These are phyloP conservation scores for Lasiodiplodia sp. DNA, from an alignment of 2,329 filamentous ascomycete genomes.

Conservation along the genomic window DNA sequence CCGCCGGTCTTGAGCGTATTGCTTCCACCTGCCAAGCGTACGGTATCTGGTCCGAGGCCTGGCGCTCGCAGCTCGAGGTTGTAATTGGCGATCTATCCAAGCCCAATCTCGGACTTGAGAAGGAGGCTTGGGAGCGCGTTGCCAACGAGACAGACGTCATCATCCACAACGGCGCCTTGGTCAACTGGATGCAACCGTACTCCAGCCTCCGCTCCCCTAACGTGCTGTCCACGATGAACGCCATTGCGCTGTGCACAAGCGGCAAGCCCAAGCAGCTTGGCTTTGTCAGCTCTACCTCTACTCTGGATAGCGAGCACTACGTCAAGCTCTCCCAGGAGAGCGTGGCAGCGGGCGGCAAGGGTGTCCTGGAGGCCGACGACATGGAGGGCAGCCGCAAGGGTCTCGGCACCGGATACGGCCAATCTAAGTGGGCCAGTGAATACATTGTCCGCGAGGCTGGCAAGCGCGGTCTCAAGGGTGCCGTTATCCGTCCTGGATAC, in stretches of 20 bases:
- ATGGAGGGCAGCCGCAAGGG: conserved; percentile 77
- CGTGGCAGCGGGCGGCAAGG: conserved; percentile 66
- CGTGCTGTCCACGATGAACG: conserved; percentile 80
- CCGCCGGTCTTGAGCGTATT: conserved; percentile 70
- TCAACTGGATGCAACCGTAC: conserved; percentile 66
- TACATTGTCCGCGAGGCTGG: conserved; percentile 81
- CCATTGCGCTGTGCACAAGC: conserved; percentile 75
- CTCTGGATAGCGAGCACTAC: conserved; percentile 84
- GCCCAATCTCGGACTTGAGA: conserved; percentile 75
- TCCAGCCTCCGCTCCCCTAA: conserved; percentile 75
- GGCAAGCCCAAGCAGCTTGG: conserved; percentile 81
- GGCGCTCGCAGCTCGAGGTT: conserved; percentile 69
- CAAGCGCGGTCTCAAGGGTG: conserved; percentile 74
- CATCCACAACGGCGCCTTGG: conserved; percentile 79
- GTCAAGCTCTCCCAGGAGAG: conserved; percentile 73
- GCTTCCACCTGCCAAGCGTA: conserved; percentile 75
- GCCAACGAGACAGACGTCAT: conserved; percentile 71
- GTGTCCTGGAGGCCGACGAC: conserved; percentile 78
- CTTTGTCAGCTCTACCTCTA: conserved; percentile 84
- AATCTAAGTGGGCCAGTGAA: conserved; percentile 84
- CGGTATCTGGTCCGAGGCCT: conserved; percentile 77
- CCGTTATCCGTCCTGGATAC: conserved; percentile 84
- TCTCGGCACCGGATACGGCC: conserved; percentile 87
- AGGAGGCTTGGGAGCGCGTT: conserved; percentile 70
- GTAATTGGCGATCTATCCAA: conserved; percentile 78